Evolutionary conservation across 257 asterid species (phyloP), one percentile per base, ranked within the genome.

Genomic region (Anisodus acutangulus): DNA sequence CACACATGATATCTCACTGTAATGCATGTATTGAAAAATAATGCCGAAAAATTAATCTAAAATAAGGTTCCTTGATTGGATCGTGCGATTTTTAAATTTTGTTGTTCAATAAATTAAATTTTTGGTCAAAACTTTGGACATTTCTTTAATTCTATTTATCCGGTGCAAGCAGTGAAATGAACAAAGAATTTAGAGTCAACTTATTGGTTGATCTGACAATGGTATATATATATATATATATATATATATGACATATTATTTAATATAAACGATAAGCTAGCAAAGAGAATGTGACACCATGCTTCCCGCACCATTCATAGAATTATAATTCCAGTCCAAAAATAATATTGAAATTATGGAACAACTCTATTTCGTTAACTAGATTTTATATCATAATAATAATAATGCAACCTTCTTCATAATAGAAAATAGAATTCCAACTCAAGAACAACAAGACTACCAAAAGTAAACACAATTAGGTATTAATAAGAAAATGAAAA

Each of bases 381-480:
- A 4, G 26, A 53, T 53, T 53, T 53, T 53, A 10, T 53, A 49
- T 13, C 15, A 31, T 8, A 17, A 4, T 70, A 9, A n/a, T n/a
- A n/a, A n/a, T n/a, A n/a, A n/a, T n/a, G n/a, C n/a, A n/a, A n/a
- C 37, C n/a, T 17, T 2, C 58, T 19, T 72, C 62, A 57, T 57
- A 1, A 55, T 11, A 12, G 60, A 2, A 12, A 55, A 55, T 55
- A 41, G 47, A 22, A 1, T 12, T 51, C 15, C 81, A 51, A 47
- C 15, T 47, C 26, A 22, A 22, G 26, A 22, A 22, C 41, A 71
- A 47, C 0, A 11, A 0, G 0, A 51, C 13, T 22, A 10, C 8
- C 59, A 51, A 76, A 72, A 72, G 43, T 72, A 72, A 72, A 47
- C 60, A 72, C 0, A 72, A 51, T 76, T 76, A 76, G 81, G 81